phyloP scores from a whole-genome alignment of 768 basidiomycete genomes.

The Kwoniella newhampshirensis region DNA sequence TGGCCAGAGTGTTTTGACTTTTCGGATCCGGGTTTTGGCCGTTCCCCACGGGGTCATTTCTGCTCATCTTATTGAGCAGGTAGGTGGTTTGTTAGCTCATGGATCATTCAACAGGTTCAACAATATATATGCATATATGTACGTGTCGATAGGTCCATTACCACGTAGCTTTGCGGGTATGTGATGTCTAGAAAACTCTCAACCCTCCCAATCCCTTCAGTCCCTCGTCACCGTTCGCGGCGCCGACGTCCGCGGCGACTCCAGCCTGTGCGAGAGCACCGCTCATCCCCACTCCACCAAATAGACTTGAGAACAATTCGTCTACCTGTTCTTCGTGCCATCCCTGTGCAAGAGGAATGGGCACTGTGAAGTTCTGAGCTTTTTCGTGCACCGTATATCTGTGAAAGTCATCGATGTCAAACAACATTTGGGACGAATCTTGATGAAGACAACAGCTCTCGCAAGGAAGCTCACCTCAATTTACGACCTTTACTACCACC shows the following conservation, averaged over 20 bases:
- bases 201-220: slow-evolving; percentile 20
- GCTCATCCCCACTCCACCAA: slow-evolving; percentile 59
- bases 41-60: too few relatives aligned
- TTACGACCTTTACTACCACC: slow-evolving; percentile 94
- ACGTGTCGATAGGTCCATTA: too few relatives aligned
- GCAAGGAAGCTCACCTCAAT: slow-evolving; percentile 64
- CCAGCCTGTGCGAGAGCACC: slow-evolving; percentile 34
- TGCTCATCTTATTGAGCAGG: too few relatives aligned
- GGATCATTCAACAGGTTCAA: too few relatives aligned
- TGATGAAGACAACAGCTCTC: not conserved
- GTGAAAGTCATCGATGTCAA: slow-evolving; percentile 1
- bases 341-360: slow-evolving; percentile 62
- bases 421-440: not conserved
- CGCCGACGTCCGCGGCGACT: slow-evolving; percentile 11
- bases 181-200: slow-evolving; percentile 17
- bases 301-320: slow-evolving; percentile 82
- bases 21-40: too few relatives aligned
- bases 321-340: slow-evolving; percentile 99
- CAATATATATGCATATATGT: slow-evolving; percentile 8
- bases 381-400: slow-evolving; percentile 95
- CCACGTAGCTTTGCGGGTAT: not conserved
- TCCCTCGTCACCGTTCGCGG: slow-evolving; percentile 12
- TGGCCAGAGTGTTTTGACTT: too few relatives aligned
- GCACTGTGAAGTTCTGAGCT: slow-evolving; percentile 94
- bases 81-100: too few relatives aligned